These are phyloP conservation scores for Phytophthora capsici DNA, from an alignment of 352 stramenopile species.

Conservation along the genomic window DNA sequence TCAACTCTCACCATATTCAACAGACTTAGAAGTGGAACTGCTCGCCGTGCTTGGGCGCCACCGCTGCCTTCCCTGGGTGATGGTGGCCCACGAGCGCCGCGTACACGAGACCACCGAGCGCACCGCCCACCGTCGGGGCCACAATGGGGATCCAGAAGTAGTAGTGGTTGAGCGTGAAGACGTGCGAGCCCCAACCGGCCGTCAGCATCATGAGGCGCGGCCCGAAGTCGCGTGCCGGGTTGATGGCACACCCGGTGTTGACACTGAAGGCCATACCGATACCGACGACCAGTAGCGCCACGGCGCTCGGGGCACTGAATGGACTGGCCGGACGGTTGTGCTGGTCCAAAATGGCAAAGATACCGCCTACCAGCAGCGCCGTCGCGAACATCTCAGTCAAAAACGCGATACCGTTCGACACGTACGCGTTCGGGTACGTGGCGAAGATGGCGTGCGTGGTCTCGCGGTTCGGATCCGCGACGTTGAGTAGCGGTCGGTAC, in stretches of 20 bases:
- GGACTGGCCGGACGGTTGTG: slow-evolving; percentile 51
- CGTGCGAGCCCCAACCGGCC: slow-evolving; percentile 49
- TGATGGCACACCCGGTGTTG: slow-evolving; percentile 63
- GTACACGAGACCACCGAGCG: slow-evolving; percentile 49
- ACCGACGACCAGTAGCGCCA: slow-evolving; percentile 57
- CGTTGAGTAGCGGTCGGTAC: slow-evolving; percentile 55
- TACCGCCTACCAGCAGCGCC: slow-evolving; percentile 50
- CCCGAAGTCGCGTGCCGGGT: slow-evolving; percentile 66
- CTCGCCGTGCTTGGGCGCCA: slow-evolving; percentile 28
- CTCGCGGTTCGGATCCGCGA: slow-evolving; percentile 50
- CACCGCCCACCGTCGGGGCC: slow-evolving; percentile 44
- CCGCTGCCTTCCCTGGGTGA: slow-evolving; percentile 44
- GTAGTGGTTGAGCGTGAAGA: slow-evolving; percentile 51
- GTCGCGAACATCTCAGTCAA: slow-evolving; percentile 58
- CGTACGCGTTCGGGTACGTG: slow-evolving; percentile 53
- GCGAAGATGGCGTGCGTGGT: slow-evolving; percentile 52
- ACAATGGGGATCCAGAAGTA: slow-evolving; percentile 71
- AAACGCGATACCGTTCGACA: slow-evolving; percentile 49
- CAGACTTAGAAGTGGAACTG: slow-evolving; percentile 40
- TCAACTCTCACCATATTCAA: slow-evolving; percentile 24
- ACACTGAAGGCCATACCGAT: slow-evolving; percentile 67
- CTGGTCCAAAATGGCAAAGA: slow-evolving; percentile 58
- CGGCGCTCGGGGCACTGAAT: slow-evolving; percentile 38
- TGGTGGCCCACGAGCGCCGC: slow-evolving; percentile 52
- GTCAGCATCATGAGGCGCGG: slow-evolving; percentile 51